phyloP scores from a whole-genome alignment of 257 asterid genomes.

The Mitragyna speciosa region DNA sequence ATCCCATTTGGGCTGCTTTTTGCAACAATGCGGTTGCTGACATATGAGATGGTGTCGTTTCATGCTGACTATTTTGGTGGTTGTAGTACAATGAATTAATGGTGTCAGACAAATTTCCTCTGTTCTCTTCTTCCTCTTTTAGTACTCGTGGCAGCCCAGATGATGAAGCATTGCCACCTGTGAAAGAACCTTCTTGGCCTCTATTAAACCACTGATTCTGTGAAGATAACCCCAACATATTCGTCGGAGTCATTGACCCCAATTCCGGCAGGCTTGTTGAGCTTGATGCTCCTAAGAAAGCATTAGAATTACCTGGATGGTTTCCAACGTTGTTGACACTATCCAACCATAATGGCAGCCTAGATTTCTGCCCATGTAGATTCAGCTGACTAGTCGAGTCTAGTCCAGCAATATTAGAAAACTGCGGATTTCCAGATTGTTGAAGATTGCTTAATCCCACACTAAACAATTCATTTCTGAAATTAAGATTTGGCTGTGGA shows the following conservation, averaged over 20 bases:
- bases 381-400: constrained; percentile 35
- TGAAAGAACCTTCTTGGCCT: constrained; percentile 30
- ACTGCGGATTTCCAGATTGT: constrained; percentile 39
- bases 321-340: constrained; percentile 25
- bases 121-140: constrained; percentile 70
- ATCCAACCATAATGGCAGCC: constrained; percentile 33
- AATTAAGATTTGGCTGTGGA: constrained; percentile 50
- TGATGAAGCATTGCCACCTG: constrained; percentile 25
- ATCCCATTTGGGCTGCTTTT: constrained; percentile 89
- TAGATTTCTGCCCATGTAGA: constrained; percentile 19
- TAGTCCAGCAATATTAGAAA: constrained; percentile 36
- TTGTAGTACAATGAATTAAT: constrained; percentile 49
- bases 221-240: constrained; percentile 34
- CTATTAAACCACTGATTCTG: constrained; percentile 51
- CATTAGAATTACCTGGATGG: constrained; percentile 22
- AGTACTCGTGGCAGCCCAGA: constrained; percentile 30
- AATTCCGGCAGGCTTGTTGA: constrained; percentile 54
- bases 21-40: constrained; percentile 83
- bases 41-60: constrained; percentile 46
- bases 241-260: constrained; percentile 46
- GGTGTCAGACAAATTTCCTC: constrained; percentile 41
- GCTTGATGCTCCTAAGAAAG: constrained; percentile 37
- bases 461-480: constrained; percentile 53
- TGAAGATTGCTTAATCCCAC: constrained; percentile 34
- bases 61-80: constrained; percentile 27